Conservation (phyloP, 2,329 filamentous ascomycete species). For the Apiospora hydei region DNA sequence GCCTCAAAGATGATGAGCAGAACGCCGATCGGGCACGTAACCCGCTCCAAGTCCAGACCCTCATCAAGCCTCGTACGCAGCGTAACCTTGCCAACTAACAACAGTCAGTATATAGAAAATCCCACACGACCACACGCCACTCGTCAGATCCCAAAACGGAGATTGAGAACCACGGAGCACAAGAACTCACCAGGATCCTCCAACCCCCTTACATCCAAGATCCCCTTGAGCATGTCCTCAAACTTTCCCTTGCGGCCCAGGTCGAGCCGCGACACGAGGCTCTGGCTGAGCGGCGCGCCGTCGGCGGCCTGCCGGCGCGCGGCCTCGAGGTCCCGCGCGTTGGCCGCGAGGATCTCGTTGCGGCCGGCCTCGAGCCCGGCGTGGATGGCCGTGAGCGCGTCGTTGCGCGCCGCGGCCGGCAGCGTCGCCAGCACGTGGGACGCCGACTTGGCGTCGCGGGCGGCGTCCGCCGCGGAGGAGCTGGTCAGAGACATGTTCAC, state of each 20-base stretch:
- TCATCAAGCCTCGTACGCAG: conserved; percentile 87
- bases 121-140: too few relatives aligned
- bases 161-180: too few relatives aligned
- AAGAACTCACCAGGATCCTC: conserved; percentile 77
- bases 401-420: conserved; percentile 77
- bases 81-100: conserved; percentile 80
- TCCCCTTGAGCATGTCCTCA: conserved; percentile 97
- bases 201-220: conserved; percentile 84
- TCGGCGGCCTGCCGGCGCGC: conserved; percentile 77
- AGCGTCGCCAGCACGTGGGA: conserved; percentile 86
- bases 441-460: conserved; percentile 78
- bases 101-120: background rate
- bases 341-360: conserved; percentile 83
- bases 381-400: conserved; percentile 84
- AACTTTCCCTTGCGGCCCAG: conserved; percentile 88
- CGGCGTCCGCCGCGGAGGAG: conserved; percentile 79
- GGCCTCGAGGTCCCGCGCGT: conserved; percentile 79
- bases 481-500: conserved; percentile 84
- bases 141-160: too few relatives aligned
- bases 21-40: conserved; percentile 96
- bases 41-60: conserved; percentile 82
- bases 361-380: conserved; percentile 73
- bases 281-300: conserved; percentile 75
- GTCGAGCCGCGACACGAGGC: conserved; percentile 87
- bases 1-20: conserved; percentile 98